These are phyloP conservation scores for Mycena rosella DNA, from an alignment of 768 basidiomycete species.

Conservation along the genomic window DNA sequence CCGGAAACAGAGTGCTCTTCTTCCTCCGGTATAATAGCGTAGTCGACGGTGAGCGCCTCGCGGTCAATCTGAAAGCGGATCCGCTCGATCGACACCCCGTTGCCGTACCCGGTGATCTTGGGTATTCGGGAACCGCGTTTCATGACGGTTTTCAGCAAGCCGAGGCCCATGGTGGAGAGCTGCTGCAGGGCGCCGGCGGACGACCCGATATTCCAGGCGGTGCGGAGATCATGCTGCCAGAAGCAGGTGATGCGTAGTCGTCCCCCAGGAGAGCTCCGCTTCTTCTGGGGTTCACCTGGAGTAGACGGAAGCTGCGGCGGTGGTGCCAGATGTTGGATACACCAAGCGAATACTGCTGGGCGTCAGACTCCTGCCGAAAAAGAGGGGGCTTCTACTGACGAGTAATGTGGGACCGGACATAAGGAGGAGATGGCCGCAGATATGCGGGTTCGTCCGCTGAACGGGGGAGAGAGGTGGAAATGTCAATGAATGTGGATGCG, in stretches of 20 bases:
- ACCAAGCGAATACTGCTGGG: slow-evolving; percentile 87
- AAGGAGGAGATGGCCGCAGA: slow-evolving; percentile 91
- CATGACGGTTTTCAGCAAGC: slow-evolving; percentile 84
- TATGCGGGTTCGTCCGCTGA: slow-evolving; percentile 93
- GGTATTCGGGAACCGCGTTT: slow-evolving; percentile 83
- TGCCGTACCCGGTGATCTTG: slow-evolving; percentile 81
- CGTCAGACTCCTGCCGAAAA: slow-evolving; percentile 31
- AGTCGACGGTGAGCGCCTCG: slow-evolving; percentile 86
- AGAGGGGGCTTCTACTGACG: slow-evolving; percentile 56
- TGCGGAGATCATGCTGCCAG: slow-evolving; percentile 94
- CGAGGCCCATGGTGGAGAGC: slow-evolving; percentile 86
- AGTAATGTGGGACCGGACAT: slow-evolving; percentile 88
- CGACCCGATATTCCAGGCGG: slow-evolving; percentile 85
- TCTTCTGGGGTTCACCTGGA: slow-evolving; percentile 46
- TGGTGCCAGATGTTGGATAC: slow-evolving; percentile 76
- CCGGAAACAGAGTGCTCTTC: slow-evolving; percentile 59
- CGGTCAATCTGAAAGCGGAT: slow-evolving; percentile 85
- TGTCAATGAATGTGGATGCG: slow-evolving; percentile 85
- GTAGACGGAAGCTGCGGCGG: slow-evolving; percentile 50
- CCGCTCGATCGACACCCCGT: slow-evolving; percentile 84
- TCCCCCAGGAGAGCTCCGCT: slow-evolving; percentile 48
- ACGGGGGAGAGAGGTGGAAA: slow-evolving; percentile 94
- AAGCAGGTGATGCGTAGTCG: slow-evolving; percentile 88
- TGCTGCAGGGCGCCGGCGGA: slow-evolving; percentile 79
- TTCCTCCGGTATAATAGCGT: slow-evolving; percentile 84